Base-by-base conservation (phyloP, 139 green algal genomes). In the Coccomyxa sp. region DNA sequence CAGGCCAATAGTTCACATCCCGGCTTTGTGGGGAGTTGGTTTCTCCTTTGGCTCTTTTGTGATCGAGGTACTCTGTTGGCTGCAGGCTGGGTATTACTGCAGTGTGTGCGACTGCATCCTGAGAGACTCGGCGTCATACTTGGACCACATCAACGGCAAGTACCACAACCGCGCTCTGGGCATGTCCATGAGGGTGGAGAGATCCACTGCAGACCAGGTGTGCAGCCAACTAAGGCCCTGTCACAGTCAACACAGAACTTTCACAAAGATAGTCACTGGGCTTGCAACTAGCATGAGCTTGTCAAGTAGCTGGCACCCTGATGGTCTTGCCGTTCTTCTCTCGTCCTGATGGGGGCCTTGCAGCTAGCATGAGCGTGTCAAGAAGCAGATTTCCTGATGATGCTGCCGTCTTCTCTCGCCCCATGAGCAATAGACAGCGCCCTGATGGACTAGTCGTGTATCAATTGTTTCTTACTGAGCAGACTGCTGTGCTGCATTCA, bases 71-170 rank as follows among this genome's bases (percentile, higher is more conserved):
- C 60, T 60, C 25, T 76, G 45, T 82, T 51, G 16, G 32, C 17
- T 79, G 75, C 79, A 87, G 87, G 94, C 91, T 1, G 96, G 96
- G 32, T 99, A 97, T 90, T 99, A 96, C 88, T 99, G 96, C 90
- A 92, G 88, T 74, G 95, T 99, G 58, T 99, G 96, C 87, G 95
- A 99, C 81, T 99, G 96, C 87, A 89, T 98, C 27, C 85, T 99
- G 80, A 90, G 93, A 13, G 97, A 99, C 88, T 98, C 93, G 0
- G 84, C 92, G 81, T 94, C 91, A 10, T 99, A 98, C 85, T 86
- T 99, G 71, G 97, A 99, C 88, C 97, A 99, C 90, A 98, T 99
- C 87, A 99, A 99, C 83, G 97, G 96, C 82, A 99, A 99, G 85
- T 98, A 90, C 78, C 95, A 99, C 84, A 97, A 98, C 87, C 86